These are phyloP conservation scores for Bruguiera gymnorhiza DNA, from an alignment of 345 rosid species.

Conservation along the genomic window DNA sequence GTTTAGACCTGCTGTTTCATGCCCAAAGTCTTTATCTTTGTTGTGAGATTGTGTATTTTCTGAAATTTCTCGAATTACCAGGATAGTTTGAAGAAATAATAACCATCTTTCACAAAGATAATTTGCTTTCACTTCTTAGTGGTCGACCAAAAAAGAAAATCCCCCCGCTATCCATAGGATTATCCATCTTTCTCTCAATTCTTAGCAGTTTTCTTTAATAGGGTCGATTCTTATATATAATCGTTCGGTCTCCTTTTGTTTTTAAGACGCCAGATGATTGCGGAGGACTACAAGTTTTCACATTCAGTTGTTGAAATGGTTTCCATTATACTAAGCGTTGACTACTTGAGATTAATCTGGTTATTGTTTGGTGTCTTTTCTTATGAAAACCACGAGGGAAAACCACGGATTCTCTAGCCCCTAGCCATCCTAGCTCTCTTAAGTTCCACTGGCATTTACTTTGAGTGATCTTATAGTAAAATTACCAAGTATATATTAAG, in stretches of 20 bases:
- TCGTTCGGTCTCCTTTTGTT: no score
- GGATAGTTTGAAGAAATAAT: not conserved
- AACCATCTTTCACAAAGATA: not conserved
- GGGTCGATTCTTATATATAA: no score
- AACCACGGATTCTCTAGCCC: slow-evolving; percentile 73
- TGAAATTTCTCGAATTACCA: not conserved
- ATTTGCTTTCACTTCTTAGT: slow-evolving; percentile 22
- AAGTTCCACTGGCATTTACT: not conserved
- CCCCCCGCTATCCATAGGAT: slow-evolving; percentile 23
- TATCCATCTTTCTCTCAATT: not conserved
- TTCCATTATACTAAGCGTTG: slow-evolving; percentile 65
- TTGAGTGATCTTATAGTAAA: not conserved
- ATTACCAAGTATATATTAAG: not conserved
- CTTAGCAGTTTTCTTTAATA: no score
- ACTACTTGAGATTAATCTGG: slow-evolving; percentile 77
- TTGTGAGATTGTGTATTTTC: slow-evolving; percentile 4
- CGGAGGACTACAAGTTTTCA: slow-evolving; percentile 45
- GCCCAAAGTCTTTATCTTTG: not conserved
- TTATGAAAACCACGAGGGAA: slow-evolving; percentile 86
- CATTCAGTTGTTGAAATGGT: slow-evolving; percentile 58
- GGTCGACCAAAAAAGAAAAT: slow-evolving; percentile 30
- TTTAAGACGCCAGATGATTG: slow-evolving; percentile 47
- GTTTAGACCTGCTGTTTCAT: slow-evolving; percentile 42
- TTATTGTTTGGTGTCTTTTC: slow-evolving; percentile 68
- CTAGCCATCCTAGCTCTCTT: not conserved